phyloP scores from a whole-genome alignment of 306 rosid genomes.

The Citrullus amarus region DNA sequence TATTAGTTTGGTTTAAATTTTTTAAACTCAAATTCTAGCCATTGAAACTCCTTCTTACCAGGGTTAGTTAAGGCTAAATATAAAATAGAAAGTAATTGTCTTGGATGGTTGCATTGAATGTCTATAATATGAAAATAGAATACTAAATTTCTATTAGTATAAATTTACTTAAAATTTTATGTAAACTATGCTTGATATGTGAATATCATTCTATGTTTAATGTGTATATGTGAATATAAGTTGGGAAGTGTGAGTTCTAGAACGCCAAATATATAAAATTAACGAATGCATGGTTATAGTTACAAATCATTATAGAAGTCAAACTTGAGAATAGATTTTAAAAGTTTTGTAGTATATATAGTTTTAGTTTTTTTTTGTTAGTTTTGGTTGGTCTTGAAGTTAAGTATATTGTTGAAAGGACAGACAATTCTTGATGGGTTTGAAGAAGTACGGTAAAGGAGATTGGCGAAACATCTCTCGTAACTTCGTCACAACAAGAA shows the following conservation, averaged over 20 bases:
- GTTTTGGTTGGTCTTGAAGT: background rate
- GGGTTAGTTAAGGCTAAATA: background rate
- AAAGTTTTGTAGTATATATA: background rate
- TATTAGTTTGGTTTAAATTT: too few species aligned
- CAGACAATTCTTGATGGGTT: constrained; percentile 5
- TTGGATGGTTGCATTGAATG: background rate
- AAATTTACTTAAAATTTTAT: background rate
- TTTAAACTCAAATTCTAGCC: background rate
- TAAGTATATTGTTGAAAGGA: background rate
- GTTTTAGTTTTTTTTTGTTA: background rate
- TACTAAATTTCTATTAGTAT: too few species aligned
- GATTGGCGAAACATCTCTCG: constrained; percentile 13
- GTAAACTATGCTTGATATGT: background rate
- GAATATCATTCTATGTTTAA: background rate
- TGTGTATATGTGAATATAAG: background rate
- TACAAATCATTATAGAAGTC: background rate
- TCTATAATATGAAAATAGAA: background rate
- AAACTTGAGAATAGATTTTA: background rate
- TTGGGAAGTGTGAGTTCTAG: too few species aligned
- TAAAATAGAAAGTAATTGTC: background rate
- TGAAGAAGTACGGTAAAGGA: constrained; percentile 10
- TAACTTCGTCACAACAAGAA: constrained; percentile 2
- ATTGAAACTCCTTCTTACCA: background rate
- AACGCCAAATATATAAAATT: too few species aligned
- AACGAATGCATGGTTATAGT: too few species aligned